Evolutionary conservation across 345 rosid species (phyloP).

Genomic region (Melaleuca alternifolia): DNA sequence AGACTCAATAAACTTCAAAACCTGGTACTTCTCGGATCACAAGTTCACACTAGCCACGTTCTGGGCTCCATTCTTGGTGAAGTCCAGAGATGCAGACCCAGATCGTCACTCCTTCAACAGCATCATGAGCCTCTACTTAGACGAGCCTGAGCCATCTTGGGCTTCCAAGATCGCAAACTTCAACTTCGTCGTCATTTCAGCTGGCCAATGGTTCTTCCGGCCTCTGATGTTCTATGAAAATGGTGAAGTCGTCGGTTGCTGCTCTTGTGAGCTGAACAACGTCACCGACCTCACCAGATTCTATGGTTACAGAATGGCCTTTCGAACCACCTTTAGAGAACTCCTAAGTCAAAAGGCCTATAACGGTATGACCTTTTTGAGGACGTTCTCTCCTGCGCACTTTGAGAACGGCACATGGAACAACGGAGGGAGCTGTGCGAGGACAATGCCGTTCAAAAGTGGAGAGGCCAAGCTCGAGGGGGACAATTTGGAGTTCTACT

Average conservation of each 20-base stretch:
- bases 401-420: constrained; percentile 43
- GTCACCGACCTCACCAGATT: constrained; percentile 18
- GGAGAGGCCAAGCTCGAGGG: constrained; percentile 8
- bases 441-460: constrained; percentile 21
- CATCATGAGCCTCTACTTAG: constrained; percentile 27
- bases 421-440: constrained; percentile 30
- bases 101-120: constrained; percentile 13
- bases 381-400: constrained; percentile 40
- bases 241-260: constrained; percentile 15
- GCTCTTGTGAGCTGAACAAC: constrained; percentile 15
- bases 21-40: constrained; percentile 7
- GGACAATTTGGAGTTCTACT: constrained; percentile 7
- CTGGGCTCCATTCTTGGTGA: constrained; percentile 33
- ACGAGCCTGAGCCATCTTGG: constrained; percentile 26
- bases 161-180: constrained; percentile 11
- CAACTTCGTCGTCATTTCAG: constrained; percentile 27
- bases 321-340: constrained; percentile 13
- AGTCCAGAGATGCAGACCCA: constrained; percentile 20
- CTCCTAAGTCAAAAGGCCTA: constrained; percentile 2
- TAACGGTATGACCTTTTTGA: constrained; percentile 15
- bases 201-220: constrained; percentile 39
- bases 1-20: constrained; percentile 5
- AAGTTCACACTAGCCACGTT: constrained; percentile 26
- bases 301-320: constrained; percentile 25
- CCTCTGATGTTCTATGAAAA: constrained; percentile 26